phyloP scores from a whole-genome alignment of 106 monocot species.

The Acorus calamus region DNA sequence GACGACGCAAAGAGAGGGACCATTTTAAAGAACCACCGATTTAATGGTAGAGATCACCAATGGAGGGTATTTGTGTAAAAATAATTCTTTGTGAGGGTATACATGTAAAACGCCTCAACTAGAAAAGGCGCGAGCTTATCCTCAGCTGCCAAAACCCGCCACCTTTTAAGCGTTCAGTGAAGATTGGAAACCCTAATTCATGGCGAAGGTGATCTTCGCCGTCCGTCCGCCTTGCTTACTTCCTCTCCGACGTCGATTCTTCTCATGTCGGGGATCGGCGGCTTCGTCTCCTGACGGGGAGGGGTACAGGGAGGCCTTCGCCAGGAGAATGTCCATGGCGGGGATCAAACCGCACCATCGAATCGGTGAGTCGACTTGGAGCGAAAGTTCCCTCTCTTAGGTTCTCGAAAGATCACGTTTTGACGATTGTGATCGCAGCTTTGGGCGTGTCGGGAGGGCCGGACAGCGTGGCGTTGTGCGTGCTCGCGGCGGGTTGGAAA shows the following conservation, averaged over 20 bases:
- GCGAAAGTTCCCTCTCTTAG: not conserved
- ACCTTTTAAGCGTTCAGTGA: no score
- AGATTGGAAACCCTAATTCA: no score
- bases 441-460: slow-evolving; percentile 94
- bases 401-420: no score
- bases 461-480: slow-evolving; percentile 91
- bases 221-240: slow-evolving; percentile 14
- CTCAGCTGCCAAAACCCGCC: no score
- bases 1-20: no score
- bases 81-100: no score
- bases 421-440: slow-evolving; percentile 24
- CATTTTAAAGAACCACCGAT: no score
- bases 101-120: no score
- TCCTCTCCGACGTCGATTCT: slow-evolving; percentile 28
- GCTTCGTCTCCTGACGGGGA: slow-evolving; percentile 14
- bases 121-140: no score
- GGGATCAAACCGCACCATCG: slow-evolving; percentile 78
- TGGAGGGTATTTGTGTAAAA: no score
- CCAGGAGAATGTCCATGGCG: slow-evolving; percentile 75
- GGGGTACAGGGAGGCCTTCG: slow-evolving; percentile 52
- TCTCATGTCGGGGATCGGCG: slow-evolving; percentile 27
- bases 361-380: slow-evolving; percentile 37
- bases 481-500: slow-evolving; percentile 72
- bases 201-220: slow-evolving; percentile 11
- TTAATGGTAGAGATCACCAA: no score